Evolutionary conservation across 2,329 filamentous ascomycete species (phyloP), one percentile per base, ranked within the genome.

Genomic region (Alternaria incomplexa): DNA sequence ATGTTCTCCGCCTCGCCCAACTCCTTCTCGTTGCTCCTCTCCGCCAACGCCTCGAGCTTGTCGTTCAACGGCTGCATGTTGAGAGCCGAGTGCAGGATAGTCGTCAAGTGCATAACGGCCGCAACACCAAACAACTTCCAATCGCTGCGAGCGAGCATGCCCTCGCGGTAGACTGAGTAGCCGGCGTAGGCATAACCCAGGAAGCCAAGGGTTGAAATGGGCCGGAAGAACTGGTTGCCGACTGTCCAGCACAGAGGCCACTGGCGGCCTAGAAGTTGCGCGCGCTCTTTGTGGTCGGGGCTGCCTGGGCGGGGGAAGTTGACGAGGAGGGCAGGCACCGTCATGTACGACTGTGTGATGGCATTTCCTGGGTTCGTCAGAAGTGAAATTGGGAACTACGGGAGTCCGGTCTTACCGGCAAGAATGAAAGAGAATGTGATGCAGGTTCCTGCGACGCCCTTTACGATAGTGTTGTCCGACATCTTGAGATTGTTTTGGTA

Each of bases 1-100:
- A 79, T 68, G 25, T 28, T 64, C 64, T 79, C 71, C 10, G 78
- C 78, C 61, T 76, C 62, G 2, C 62, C 65, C 62, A 79, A 57
- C 56, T 79, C 76, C 63, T 78, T 76, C 44, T 73, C 76, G 6
- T 67, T 66, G 17, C 72, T 69, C 46, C 73, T 72, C 62, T 59
- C 79, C 25, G 64, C 78, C 58, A 85, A 71, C 15, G 77, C 80
- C 60, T 83, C 81, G n/a, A 85, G 62, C 72, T 82, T 82, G 61
- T 81, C 80, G 59, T 86, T 85, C 66, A 85, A 66, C 23, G 83
- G 83, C 79, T 85, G 83, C 83, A 85, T 84, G 62, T 85, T 85
- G 17, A 83, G 57, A 3, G 83, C 83, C 12, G 81, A 83, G 62
- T 85, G 83, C n/a, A 85, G 64, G 44, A 85, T 81, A 0, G 81